Percentiles rank a stretch among this genome's conserved stretches.
Conservation (phyloP, 768 basidiomycete species). For the Vararia minispora region DNA sequence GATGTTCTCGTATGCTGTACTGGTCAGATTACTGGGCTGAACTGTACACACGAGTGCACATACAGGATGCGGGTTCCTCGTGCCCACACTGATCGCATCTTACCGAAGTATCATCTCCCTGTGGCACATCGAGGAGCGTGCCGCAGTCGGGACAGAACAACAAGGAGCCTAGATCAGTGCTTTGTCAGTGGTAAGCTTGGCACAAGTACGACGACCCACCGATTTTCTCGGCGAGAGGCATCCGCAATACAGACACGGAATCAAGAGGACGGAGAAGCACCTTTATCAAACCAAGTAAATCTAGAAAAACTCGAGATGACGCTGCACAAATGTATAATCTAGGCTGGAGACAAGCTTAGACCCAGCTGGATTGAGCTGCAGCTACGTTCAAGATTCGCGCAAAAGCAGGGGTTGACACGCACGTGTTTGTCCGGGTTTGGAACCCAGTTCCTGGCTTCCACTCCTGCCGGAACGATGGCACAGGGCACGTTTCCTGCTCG, state of each 20-base stretch:
- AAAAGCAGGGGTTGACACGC: too few species aligned
- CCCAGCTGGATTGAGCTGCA: too few species aligned
- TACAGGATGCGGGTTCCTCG: slow-evolving; percentile 82
- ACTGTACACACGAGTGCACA: slow-evolving; percentile 23
- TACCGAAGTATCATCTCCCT: slow-evolving; percentile 61
- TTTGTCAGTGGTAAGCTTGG: neutral
- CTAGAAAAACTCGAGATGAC: too few species aligned
- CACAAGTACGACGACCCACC: slow-evolving; percentile 21
- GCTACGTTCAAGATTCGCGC: too few species aligned
- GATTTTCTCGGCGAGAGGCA: slow-evolving; percentile 36
- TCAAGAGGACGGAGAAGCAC: too few species aligned
- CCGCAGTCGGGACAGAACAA: slow-evolving; percentile 93
- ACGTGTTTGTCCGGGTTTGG: slow-evolving; percentile 18
- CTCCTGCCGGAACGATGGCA: neutral
- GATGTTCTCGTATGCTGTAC: slow-evolving; percentile 81
- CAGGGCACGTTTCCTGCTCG: neutral
- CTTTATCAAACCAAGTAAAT: too few species aligned
- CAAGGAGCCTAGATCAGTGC: slow-evolving; percentile 54
- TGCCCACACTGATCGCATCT: slow-evolving; percentile 83
- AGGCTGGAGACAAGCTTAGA: too few species aligned
- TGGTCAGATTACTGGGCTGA: neutral
- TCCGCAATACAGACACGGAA: too few species aligned
- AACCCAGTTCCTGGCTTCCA: neutral
- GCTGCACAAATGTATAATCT: too few species aligned
- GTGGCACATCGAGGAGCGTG: slow-evolving; percentile 75